Base-by-base conservation (phyloP, 768 basidiomycete genomes). In the Collybia mongolica region DNA sequence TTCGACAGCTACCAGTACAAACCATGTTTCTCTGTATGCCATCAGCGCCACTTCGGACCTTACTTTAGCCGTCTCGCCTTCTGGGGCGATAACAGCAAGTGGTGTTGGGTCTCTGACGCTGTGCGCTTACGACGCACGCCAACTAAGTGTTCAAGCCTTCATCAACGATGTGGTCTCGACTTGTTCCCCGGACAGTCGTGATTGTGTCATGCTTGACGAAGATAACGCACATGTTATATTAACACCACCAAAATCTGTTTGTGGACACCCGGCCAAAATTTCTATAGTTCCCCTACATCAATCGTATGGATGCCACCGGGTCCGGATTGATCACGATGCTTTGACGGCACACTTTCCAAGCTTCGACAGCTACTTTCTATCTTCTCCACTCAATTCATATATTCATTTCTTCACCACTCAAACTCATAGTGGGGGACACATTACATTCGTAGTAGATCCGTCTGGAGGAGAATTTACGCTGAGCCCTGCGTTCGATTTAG, bases 51-150 rank as follows among this genome's bases (percentile, higher is more conserved):
- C 72, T n/a, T 46, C 60, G 22, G 60, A 52, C 39, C 52, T 60
- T 23, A 54, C 57, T 2, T 45, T 73, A 17, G 62, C 63, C 12
- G 38, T 71, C 41, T 58, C 54, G 20, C 22, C 63, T 15, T 39
- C 44, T 8, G 70, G 66, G 6, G 43, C 40, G 24, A 57, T 72
- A 15, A 56, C 58, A 11, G 52, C 53, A 8, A 62, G 65, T 26
- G 72, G 72, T 11, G 29, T 60, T 24, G 67, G 69, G 2, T 63
- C 58, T 18, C 43, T 72, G 5, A 23, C 57, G 6, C 48, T 73
- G 26, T 49, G 53, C n/a, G 49, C 59, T 15, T 57, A 59, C 44
- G 54, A 65, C 22, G 54, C 63, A 2, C 32, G 24, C 15, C 41
- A 29, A 20, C 37, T 28, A 15, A 32, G 46, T 18, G 29, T 57